phyloP scores from a whole-genome alignment of 495 filamentous ascomycete species.

The Penicillium goetzii region DNA sequence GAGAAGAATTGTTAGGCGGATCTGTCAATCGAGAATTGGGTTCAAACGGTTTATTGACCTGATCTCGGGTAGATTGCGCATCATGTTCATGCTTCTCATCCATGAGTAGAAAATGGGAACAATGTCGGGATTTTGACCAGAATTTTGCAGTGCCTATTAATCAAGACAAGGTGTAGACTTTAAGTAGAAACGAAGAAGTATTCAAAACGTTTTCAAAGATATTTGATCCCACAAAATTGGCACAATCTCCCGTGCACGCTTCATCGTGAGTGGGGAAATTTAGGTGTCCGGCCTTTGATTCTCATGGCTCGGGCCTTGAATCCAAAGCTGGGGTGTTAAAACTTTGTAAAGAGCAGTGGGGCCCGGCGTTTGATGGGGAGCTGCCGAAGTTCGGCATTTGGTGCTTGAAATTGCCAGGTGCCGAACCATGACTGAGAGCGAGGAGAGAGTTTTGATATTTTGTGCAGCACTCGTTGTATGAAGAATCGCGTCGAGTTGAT shows the following conservation, averaged over 20 bases:
- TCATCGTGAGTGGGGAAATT: not conserved
- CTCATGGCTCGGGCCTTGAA: not conserved
- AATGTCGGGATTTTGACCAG: not conserved
- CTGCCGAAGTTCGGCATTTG: not conserved
- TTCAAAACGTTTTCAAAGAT: not conserved
- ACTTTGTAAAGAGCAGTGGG: not conserved
- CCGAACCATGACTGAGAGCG: not conserved
- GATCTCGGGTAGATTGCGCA: not conserved
- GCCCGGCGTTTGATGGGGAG: not conserved
- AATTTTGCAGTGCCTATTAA: not conserved
- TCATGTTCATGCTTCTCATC: not conserved
- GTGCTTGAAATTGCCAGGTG: not conserved
- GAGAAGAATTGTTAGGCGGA: not conserved
- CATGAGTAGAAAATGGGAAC: not conserved
- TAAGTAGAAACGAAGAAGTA: not conserved
- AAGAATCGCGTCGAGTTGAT: no score
- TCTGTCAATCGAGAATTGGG: not conserved
- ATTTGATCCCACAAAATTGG: not conserved
- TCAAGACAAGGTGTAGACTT: not conserved
- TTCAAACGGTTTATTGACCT: not conserved
- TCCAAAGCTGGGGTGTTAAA: not conserved
- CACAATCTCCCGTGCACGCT: not conserved
- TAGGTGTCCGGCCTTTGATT: not conserved
- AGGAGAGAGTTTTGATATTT: not conserved
- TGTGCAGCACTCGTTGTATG: not conserved